phyloP scores from a whole-genome alignment of 2,329 filamentous ascomycete genomes.

The Aphanoascus verrucosus region DNA sequence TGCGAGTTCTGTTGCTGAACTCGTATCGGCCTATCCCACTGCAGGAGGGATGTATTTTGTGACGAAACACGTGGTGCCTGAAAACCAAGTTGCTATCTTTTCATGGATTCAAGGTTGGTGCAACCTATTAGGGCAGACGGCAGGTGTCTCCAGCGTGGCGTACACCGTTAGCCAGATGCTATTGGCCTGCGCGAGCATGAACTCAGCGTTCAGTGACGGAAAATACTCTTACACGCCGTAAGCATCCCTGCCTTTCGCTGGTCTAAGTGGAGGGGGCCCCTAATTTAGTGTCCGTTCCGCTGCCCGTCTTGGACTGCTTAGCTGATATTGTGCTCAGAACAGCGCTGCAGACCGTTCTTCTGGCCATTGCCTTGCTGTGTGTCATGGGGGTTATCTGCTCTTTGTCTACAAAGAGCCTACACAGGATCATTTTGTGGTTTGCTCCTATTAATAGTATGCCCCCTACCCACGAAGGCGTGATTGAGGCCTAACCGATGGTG shows the following conservation, averaged over 20 bases:
- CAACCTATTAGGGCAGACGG: slow-evolving; percentile 54
- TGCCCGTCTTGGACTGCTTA: slow-evolving; percentile 6
- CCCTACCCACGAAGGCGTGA: not conserved
- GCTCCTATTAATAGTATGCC: slow-evolving; percentile 52
- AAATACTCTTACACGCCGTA: slow-evolving; percentile 49
- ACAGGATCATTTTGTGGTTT: slow-evolving; percentile 53
- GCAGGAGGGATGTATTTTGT: slow-evolving; percentile 60
- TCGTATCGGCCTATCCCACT: slow-evolving; percentile 57
- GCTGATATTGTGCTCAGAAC: slow-evolving; percentile 32
- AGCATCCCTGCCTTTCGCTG: slow-evolving; percentile 19
- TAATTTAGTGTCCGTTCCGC: not conserved
- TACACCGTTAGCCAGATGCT: slow-evolving; percentile 57
- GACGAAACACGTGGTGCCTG: slow-evolving; percentile 53
- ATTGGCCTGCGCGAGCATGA: slow-evolving; percentile 51
- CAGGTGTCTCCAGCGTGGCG: slow-evolving; percentile 51
- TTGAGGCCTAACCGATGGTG: not conserved
- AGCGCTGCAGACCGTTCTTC: slow-evolving; percentile 47
- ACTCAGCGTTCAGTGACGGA: slow-evolving; percentile 43
- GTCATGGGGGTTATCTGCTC: slow-evolving; percentile 52
- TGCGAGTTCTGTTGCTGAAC: slow-evolving; percentile 53
- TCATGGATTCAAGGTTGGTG: slow-evolving; percentile 59
- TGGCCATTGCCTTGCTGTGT: slow-evolving; percentile 47
- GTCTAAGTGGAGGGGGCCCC: not conserved
- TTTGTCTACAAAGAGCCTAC: slow-evolving; percentile 49
- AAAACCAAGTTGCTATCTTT: slow-evolving; percentile 51